Base-by-base conservation (phyloP, 805 yeast genomes). In the Zygotorulaspora danielsina region DNA sequence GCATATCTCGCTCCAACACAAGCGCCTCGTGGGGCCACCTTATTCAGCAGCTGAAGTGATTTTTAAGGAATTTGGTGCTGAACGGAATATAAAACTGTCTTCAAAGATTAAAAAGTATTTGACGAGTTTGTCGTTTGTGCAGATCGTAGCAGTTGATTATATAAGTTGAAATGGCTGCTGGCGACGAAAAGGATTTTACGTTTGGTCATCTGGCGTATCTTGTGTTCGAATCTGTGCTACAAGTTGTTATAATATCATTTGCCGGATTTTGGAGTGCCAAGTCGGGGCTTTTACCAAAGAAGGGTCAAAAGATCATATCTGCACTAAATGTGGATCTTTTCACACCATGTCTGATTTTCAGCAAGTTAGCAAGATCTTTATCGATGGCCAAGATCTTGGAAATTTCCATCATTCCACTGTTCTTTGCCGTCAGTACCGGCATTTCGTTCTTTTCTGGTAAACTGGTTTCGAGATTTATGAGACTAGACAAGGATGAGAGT, bases 321-420 rank as follows among this genome's bases (percentile, higher is more conserved):
- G 67, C 73, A 41, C 70, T 90, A 38, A 90, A 90, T 57, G 97
- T 93, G 25, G 90, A 86, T 64, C 67, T 90, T 37, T 90, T 93
- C 69, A 93, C 97, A 15, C 97, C 98, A 6, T 89, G 96, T 51
- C 76, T 90, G 70, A 88, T 90, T 52, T 93, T 90, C 64, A 75
- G 86, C 49, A 93, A 93, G 61, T 69, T 79, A 54, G 84, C 81
- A 1, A 71, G 76, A 16, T 67, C 78, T 8, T 66, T 93, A 33
- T 81, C 93, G 5, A 63, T 89, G 44, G 72, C 79, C 49, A 89
- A 87, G 55, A 73, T 93, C 54, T 57, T 81, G 28, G 97, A 90
- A 55, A 76, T 90, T 34, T 73, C 85, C 32, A 68, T 89, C 35
- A 87, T 90, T 44, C 98, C 98, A 9, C 64, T 88, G 7, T 78